A percentile compares a stretch with the other conserved stretches of the same genome.
These are phyloP conservation scores for Pythium grandisporangium DNA, from an alignment of 352 stramenopile species.

Conservation along the genomic window DNA sequence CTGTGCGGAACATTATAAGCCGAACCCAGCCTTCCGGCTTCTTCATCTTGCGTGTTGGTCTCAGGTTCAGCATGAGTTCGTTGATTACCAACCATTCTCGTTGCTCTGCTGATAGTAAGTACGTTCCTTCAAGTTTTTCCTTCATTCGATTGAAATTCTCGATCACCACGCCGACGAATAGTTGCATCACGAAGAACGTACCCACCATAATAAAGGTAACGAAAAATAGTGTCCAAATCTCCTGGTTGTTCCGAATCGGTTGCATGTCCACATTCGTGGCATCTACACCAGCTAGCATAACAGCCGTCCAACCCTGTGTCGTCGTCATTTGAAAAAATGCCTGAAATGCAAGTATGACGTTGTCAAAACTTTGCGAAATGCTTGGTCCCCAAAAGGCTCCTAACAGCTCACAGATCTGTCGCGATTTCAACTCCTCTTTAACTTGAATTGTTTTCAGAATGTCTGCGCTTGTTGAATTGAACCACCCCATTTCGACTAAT, in stretches of 20 bases:
- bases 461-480: conserved; percentile 11
- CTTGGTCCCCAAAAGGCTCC: conserved; percentile 28
- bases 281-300: conserved; percentile 86
- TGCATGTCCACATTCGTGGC: conserved; percentile 84
- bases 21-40: conserved; percentile 25
- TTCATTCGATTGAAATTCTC: conserved; percentile 87
- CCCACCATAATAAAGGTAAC: conserved; percentile 84
- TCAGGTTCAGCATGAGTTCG: conserved; percentile 29
- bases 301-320: conserved; percentile 80
- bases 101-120: conserved; percentile 62
- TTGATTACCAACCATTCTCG: conserved; percentile 69
- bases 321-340: conserved; percentile 89
- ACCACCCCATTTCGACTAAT: conserved; percentile 22
- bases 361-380: conserved; percentile 74
- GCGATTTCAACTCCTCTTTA: conserved; percentile 11
- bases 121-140: conserved; percentile 45
- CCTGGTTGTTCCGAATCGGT: conserved; percentile 59
- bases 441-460: conserved; percentile 7
- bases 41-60: conserved; percentile 28
- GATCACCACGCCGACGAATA: conserved; percentile 90
- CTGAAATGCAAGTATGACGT: conserved; percentile 41
- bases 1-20: conserved; percentile 23
- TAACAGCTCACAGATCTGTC: conserved; percentile 27
- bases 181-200: conserved; percentile 87
- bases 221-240: conserved; percentile 76